Evolutionary conservation across 495 filamentous ascomycete species (phyloP), one percentile per base, ranked within the genome.

Genomic region (Opeltia flavorubescens): DNA sequence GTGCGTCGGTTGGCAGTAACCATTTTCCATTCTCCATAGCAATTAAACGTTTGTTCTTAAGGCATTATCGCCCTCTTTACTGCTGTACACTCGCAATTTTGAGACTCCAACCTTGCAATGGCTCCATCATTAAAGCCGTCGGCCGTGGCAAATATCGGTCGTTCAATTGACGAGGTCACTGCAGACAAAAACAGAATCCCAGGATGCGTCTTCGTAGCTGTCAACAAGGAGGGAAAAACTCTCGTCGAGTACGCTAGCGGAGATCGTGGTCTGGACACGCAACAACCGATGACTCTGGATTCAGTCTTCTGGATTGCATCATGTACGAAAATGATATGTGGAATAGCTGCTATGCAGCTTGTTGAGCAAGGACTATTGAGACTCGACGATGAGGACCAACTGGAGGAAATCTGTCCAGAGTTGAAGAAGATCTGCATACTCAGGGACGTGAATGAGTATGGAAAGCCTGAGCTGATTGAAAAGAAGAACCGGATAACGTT

Each of bases 311-410:
- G 69, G 73, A 72, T 79, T 21, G 72, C 73, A 31, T 74, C 69
- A n/a, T 77, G 72, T 53, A 78, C 76, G 0, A 80, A 78, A 50
- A 55, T 76, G 58, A 52, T 78, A 5, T 59, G 57, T 1, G 69
- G 65, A 0, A 65, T 82, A 44, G 76, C 75, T 0, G 70, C 63
- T 48, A 78, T 81, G 77, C 77, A 82, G 50, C 64, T 77, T 0
- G 70, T 78, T 9, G 77, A 81, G 50, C 65, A 74, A 46, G 74
- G 74, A 1, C 59, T 52, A 33, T 49, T 83, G 5, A 51, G 46
- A 0, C 58, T 82, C 1, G 77, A 80, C 55, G 69, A 77, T 58
- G 59, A 55, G 1, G 59, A 64, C 12, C 49, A 66, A 45, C 55
- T 75, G 0, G 70, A 76, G 54, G 46, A 55, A 17, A 43, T 75